Evolutionary conservation across 2,329 filamentous ascomycete species (phyloP), one percentile per base, ranked within the genome.

Genomic region (Aspergillus sp.): DNA sequence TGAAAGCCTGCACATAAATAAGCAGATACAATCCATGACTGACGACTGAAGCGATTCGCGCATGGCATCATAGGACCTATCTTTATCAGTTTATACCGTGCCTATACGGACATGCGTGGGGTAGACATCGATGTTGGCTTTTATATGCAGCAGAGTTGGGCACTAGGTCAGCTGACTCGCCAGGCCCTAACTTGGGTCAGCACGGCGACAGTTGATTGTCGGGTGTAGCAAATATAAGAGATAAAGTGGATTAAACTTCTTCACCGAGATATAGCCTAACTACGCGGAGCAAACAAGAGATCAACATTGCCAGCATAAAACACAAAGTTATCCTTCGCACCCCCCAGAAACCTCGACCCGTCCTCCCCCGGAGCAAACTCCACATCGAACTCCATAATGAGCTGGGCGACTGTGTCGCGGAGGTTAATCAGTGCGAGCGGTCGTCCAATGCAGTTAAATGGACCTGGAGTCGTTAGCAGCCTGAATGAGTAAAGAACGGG

Each of bases 271-370:
- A 30, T 30, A 4, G 27, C 8, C 27, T 30, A 30, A 9, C 8
- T 30, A 30, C 51, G 34, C 13, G 46, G 49, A n/a, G 57, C 61
- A 34, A 67, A 65, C 2, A 58, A 56, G 50, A 67, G n/a, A 17
- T 59, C 42, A 56, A 67, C 40, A 17, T 59, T 53, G 2, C 61
- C 65, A 39, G 54, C 51, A 15, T 60, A 58, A 51, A 74, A 57
- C 11, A 73, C 72, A 56, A 77, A 77, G 34, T 73, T 70, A 59
- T 78, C 75, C 57, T 64, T 67, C 6, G 69, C 71, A 49, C 72
- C 61, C 8, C 61, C 62, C 56, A 72, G 55, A 34, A 77, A 66
- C 44, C 62, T 61, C 22, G 55, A 54, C 2, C 71, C 74, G 56
- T 74, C 70, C 51, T 77, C 73, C 4, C 69, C 70, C 2, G 68